phyloP scores from a whole-genome alignment of 129 eudicot genomes.

The Apium graveolens region DNA sequence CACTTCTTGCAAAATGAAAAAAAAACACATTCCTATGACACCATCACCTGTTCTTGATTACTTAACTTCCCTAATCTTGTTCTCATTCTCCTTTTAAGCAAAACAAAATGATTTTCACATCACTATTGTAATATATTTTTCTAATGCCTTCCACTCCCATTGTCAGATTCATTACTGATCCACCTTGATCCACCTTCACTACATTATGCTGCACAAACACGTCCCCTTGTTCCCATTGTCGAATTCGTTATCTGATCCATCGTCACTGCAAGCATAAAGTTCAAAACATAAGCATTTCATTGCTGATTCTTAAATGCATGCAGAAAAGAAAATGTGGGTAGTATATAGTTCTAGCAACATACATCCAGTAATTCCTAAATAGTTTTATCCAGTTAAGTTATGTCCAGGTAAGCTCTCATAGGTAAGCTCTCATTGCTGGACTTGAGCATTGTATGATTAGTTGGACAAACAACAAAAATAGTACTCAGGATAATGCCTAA shows the following conservation, averaged over 20 bases:
- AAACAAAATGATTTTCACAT: not conserved
- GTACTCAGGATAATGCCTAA: not conserved
- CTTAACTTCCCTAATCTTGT: not conserved
- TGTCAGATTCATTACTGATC: not conserved
- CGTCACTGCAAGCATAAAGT: conserved; percentile 38
- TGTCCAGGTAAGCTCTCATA: not conserved
- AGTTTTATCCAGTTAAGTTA: not conserved
- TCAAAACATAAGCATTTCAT: not conserved
- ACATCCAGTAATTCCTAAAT: not conserved
- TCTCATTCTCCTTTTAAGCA: not conserved
- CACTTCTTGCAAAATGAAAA: not conserved
- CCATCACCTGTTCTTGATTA: not conserved
- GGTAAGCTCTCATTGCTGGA: no score
- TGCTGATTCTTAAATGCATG: not conserved
- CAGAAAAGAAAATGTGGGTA: not conserved
- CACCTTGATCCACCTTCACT: conserved; percentile 9
- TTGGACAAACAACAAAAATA: not conserved
- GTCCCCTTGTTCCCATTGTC: conserved; percentile 43
- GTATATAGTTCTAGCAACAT: not conserved
- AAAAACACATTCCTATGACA: not conserved
- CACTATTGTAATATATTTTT: not conserved
- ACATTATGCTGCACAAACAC: conserved; percentile 81
- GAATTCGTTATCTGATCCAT: conserved; percentile 60
- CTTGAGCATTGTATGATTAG: not conserved
- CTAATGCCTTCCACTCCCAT: not conserved